Evolutionary conservation across 1,284 basidiomycete genomes (phyloP).

Genomic region (Microbotryum violaceum): DNA sequence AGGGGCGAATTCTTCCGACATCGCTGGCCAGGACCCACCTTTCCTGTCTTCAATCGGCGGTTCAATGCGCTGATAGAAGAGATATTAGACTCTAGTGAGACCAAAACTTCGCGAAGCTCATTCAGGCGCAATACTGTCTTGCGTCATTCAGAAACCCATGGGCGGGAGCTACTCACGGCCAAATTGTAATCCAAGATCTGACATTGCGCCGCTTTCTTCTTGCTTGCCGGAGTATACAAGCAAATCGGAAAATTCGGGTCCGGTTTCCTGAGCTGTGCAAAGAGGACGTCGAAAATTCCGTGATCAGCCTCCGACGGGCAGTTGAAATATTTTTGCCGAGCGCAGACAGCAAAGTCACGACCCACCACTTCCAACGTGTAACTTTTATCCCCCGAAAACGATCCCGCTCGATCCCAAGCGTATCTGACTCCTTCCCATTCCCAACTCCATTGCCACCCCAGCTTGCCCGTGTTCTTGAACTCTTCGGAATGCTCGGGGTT

Average conservation of each 20-base stretch:
- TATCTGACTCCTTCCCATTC: slow-evolving; percentile 16
- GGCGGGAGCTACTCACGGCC: slow-evolving; percentile 2
- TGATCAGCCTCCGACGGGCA: neutral
- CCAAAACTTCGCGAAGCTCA: too few relatives aligned
- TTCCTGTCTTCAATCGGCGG: slow-evolving; percentile 16
- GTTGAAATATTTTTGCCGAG: too few relatives aligned
- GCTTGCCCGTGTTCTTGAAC: neutral
- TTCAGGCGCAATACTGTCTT: too few relatives aligned
- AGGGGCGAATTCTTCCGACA: neutral
- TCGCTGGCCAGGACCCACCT: neutral
- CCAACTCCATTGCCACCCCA: slow-evolving; percentile 23
- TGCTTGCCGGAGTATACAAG: slow-evolving; percentile 1
- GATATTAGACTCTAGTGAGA: neutral
- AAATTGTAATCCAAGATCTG: slow-evolving; percentile 26
- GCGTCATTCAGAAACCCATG: too few relatives aligned
- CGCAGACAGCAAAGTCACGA: neutral
- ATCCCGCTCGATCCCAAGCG: slow-evolving; percentile 9
- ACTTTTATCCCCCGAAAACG: slow-evolving; percentile 10
- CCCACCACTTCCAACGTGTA: slow-evolving; percentile 18
- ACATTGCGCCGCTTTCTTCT: slow-evolving; percentile 11
- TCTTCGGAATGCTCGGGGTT: slow-evolving; percentile 2
- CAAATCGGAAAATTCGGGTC: slow-evolving; percentile 22
- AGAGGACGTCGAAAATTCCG: neutral
- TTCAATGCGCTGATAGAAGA: slow-evolving; percentile 16
- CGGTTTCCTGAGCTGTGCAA: slow-evolving; percentile 8